Evolutionary conservation across 1,284 basidiomycete genomes (phyloP).

Genomic region (Pholiota adiposa): DNA sequence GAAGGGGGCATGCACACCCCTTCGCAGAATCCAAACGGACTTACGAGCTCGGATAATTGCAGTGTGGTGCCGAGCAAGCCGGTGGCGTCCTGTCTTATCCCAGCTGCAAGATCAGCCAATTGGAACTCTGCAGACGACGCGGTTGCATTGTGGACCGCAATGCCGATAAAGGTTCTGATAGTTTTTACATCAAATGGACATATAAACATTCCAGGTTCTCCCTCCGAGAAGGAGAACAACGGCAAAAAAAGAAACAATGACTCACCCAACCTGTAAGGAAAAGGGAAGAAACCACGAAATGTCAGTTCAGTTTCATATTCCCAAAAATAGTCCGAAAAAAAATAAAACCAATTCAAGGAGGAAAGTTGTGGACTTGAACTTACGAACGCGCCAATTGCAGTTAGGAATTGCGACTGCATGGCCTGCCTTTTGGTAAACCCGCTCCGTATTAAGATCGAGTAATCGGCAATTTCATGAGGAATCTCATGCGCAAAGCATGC

Average conservation of each 20-base stretch:
- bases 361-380: slow-evolving; percentile 35
- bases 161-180: slow-evolving; percentile 84
- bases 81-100: slow-evolving; percentile 68
- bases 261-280: slow-evolving; percentile 61
- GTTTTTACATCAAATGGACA: slow-evolving; percentile 8
- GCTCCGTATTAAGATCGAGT: slow-evolving; percentile 86
- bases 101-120: slow-evolving; percentile 65
- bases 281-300: slow-evolving; percentile 8
- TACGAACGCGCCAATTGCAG: slow-evolving; percentile 88
- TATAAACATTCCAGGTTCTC: slow-evolving; percentile 11
- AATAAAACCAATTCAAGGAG: slow-evolving; percentile 3
- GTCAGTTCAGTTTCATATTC: background rate
- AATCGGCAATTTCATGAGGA: slow-evolving; percentile 91
- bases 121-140: slow-evolving; percentile 46
- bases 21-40: slow-evolving; percentile 28
- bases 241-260: slow-evolving; percentile 11
- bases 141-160: slow-evolving; percentile 78
- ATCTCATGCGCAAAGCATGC: slow-evolving; percentile 94
- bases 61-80: slow-evolving; percentile 85
- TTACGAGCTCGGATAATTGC: slow-evolving; percentile 75
- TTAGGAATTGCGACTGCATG: slow-evolving; percentile 90
- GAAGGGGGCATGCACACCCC: background rate
- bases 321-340: slow-evolving; percentile 1
- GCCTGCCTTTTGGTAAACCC: slow-evolving; percentile 89
- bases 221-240: slow-evolving; percentile 1